A percentile compares a stretch with the other conserved stretches of the same genome.
Evolutionary conservation across 768 basidiomycete genomes (phyloP).

Genomic region (Termitomyces titanicus): DNA sequence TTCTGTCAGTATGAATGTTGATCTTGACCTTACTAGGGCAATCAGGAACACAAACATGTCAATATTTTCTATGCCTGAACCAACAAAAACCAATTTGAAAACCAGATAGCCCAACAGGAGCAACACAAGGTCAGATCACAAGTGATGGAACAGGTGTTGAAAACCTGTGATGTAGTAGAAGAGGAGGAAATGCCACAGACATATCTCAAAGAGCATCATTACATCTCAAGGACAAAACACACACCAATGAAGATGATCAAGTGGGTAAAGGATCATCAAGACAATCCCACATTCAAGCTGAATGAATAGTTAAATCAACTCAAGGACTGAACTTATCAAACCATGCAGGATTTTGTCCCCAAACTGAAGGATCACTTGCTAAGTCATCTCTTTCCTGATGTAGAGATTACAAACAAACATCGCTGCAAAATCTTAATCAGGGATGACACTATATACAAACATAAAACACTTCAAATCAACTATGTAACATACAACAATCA

Average conservation of each 20-base stretch:
- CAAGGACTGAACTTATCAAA: neutral
- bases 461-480: slow-evolving; percentile 25
- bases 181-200: neutral
- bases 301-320: neutral
- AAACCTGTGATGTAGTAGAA: neutral
- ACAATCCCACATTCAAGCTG: slow-evolving; percentile 26
- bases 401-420: slow-evolving; percentile 11
- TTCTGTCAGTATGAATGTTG: no score
- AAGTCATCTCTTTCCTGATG: slow-evolving; percentile 2
- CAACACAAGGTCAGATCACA: neutral
- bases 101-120: neutral
- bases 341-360: slow-evolving; percentile 22
- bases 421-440: slow-evolving; percentile 14
- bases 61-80: neutral
- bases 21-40: no score
- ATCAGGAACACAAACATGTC: neutral
- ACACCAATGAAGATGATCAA: neutral
- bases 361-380: slow-evolving; percentile 23
- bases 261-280: neutral
- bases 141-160: neutral
- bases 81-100: neutral
- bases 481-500: slow-evolving; percentile 36
- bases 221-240: neutral
- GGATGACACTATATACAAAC: slow-evolving; percentile 16
- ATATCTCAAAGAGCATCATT: neutral